Conservation (phyloP, 768 basidiomycete genomes). For the Hirschioporus abietinus region DNA sequence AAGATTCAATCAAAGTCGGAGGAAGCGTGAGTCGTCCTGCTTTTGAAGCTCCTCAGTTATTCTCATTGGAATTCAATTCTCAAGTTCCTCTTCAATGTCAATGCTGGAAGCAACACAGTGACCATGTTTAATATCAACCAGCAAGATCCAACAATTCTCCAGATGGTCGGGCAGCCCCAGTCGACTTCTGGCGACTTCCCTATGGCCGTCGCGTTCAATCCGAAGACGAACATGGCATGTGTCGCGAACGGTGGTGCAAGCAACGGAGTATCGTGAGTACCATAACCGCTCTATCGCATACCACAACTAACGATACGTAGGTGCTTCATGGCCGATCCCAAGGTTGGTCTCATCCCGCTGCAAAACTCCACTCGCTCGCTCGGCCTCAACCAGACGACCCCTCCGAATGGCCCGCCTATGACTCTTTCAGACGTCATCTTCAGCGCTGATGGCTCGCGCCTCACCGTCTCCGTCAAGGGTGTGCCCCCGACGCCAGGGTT, state of each 20-base stretch:
- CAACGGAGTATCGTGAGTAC: constrained; percentile 35
- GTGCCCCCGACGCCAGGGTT: constrained; percentile 42
- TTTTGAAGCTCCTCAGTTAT: constrained; percentile 8
- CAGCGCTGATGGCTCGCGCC: constrained; percentile 36
- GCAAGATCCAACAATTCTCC: constrained; percentile 18
- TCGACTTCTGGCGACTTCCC: constrained; percentile 22
- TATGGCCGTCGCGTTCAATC: constrained; percentile 29
- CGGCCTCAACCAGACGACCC: constrained; percentile 45
- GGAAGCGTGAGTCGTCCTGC: constrained; percentile 17
- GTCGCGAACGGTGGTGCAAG: constrained; percentile 38
- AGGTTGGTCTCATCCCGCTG: constrained; percentile 34
- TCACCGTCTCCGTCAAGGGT: constrained; percentile 47
- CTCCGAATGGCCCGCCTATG: constrained; percentile 42
- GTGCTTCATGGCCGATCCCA: constrained; percentile 40
- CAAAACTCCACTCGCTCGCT: constrained; percentile 38
- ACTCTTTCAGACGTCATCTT: constrained; percentile 42
- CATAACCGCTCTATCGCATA: neutral
- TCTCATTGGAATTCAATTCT: neutral
- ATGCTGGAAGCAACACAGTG: constrained; percentile 26
- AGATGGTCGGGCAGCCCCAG: constrained; percentile 18
- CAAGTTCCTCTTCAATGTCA: neutral
- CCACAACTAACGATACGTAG: constrained; percentile 19
- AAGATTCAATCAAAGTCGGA: constrained; percentile 20
- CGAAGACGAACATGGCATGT: constrained; percentile 28
- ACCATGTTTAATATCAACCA: constrained; percentile 30